Evolutionary conservation across 345 rosid genomes (phyloP), one percentile per base, ranked within the genome.

Genomic region (Hibiscus syriacus): DNA sequence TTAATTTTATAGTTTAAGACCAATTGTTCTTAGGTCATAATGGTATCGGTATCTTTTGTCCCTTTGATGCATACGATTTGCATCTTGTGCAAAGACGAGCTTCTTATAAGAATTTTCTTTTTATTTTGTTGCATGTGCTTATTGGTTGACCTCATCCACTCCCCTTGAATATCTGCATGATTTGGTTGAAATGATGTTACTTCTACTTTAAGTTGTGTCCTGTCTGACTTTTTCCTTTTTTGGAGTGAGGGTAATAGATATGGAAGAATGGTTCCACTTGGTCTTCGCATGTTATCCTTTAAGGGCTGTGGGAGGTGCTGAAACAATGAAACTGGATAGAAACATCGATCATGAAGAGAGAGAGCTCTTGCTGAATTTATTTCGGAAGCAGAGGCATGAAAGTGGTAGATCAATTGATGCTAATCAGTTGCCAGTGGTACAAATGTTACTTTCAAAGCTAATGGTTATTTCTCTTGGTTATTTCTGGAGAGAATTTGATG

Each of bases 201-300:
- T 39, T 65, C 41, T 50, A 29, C 60, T 64, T 70, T 27, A 20
- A 64, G 39, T 26, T 52, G 30, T 56, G 36, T 50, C 27, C 41
- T 26, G 10, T 16, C 41, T 46, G 9, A 8, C n/a, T 6, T 29
- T 36, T 12, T 8, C 9, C 3, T 3, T 45, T 17, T 43, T 16
- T 56, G 57, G 45, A 25, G 48, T 3, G 9, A 14, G 10, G 6
- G 17, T 16, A 45, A 72, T 67, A 93, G 98, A 85, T 74, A 84
- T 81, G 92, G 88, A 86, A 74, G 94, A 87, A 60, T 93, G 96
- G 98, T 81, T 89, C 73, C 86, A 81, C 69, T 82, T 93, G 73
- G 86, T 89, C 79, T 43, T 87, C 53, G 81, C 91, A 76, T 93
- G 97, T 85, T 93, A 89, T 78, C 96, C 96, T 53, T 50, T 87